Conservation (phyloP, 2,329 filamentous ascomycete genomes). For the Dothideomycetes sp. region DNA sequence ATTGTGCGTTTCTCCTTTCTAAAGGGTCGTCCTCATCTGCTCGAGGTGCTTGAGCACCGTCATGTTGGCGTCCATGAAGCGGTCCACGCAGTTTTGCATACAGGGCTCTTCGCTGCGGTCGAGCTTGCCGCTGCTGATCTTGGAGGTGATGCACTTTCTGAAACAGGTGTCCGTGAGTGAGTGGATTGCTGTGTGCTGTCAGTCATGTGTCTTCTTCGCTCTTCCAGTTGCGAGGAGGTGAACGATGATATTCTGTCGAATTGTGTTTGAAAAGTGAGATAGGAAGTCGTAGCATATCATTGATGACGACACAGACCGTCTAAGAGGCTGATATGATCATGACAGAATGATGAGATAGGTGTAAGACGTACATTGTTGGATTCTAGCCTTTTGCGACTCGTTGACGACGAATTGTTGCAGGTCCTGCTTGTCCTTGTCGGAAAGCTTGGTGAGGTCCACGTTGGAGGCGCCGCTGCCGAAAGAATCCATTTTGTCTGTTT, state of each 20-base stretch:
- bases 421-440: constrained; percentile 73
- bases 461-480: constrained; percentile 33
- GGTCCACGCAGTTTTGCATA: constrained; percentile 83
- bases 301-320: no score
- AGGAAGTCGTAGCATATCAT: no score
- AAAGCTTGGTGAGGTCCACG: constrained; percentile 63
- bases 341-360: no score
- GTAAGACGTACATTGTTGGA: constrained; percentile 35
- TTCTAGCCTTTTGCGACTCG: constrained; percentile 75
- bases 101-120: constrained; percentile 72
- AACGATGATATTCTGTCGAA: no score
- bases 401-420: constrained; percentile 76
- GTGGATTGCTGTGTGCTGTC: constrained; percentile 41
- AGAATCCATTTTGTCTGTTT: constrained; percentile 16
- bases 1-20: neutral
- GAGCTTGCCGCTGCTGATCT: constrained; percentile 60
- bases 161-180: constrained; percentile 71
- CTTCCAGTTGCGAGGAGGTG: no score
- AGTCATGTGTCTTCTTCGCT: no score
- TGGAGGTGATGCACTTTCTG: constrained; percentile 78
- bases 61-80: constrained; percentile 82
- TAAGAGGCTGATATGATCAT: no score
- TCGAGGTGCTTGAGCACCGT: constrained; percentile 79
- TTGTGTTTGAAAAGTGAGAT: no score
- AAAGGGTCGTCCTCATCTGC: constrained; percentile 35